These are phyloP conservation scores for Triticum dicoccoides DNA, from an alignment of 176 grass and related monocot species.

Conservation along the genomic window DNA sequence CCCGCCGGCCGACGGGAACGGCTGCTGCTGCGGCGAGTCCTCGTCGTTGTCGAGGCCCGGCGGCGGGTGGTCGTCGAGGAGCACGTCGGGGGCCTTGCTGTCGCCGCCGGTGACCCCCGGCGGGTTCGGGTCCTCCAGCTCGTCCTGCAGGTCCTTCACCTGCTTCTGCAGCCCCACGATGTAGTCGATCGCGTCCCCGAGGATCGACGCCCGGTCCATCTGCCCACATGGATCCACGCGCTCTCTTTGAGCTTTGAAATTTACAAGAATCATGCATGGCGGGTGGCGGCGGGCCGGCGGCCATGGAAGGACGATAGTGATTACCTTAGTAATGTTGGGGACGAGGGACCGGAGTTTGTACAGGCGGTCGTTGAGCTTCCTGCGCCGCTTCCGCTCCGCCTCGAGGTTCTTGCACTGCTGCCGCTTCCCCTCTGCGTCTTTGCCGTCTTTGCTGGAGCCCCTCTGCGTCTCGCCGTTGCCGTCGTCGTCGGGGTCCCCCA, in stretches of 20 bases:
- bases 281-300: background rate
- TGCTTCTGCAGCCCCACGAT: slow-evolving; percentile 80
- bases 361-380: slow-evolving; percentile 88
- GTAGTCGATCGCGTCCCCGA: slow-evolving; percentile 92
- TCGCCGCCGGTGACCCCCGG: slow-evolving; percentile 3
- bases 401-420: slow-evolving; percentile 90
- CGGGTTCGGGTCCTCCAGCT: slow-evolving; percentile 62
- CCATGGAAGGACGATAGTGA: background rate
- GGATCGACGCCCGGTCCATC: slow-evolving; percentile 93
- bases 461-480: slow-evolving; percentile 38
- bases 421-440: slow-evolving; percentile 37
- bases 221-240: background rate
- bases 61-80: slow-evolving; percentile 42
- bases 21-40: slow-evolving; percentile 14
- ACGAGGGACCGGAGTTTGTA: slow-evolving; percentile 80
- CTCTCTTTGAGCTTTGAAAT: too few species aligned
- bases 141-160: slow-evolving; percentile 82
- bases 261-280: background rate
- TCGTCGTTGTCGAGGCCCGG: slow-evolving; percentile 49
- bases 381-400: slow-evolving; percentile 67
- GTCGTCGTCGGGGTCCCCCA: slow-evolving; percentile 65
- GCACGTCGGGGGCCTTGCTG: slow-evolving; percentile 41
- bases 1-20: background rate
- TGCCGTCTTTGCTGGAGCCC: background rate
- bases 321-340: slow-evolving; percentile 95